Conservation (phyloP, 495 filamentous ascomycete species). For the Xylaria flabelliformis region DNA sequence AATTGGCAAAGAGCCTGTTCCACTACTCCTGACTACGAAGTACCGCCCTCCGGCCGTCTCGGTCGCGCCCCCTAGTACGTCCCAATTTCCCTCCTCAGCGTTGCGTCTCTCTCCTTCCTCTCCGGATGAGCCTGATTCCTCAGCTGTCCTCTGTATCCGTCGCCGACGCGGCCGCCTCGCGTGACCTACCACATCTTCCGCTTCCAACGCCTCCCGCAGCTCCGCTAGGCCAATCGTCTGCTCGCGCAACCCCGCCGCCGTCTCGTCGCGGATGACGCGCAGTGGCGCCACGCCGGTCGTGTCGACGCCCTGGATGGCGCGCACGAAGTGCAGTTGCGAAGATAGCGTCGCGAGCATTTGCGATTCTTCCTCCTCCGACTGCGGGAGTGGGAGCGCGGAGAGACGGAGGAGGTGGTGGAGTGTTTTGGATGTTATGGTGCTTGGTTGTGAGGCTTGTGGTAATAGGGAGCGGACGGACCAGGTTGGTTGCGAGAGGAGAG, state of each 20-base stretch:
- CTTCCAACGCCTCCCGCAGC: conserved; percentile 45
- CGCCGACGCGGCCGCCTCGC: conserved; percentile 53
- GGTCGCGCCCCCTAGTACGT: conserved; percentile 69
- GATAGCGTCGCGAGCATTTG: conserved; percentile 74
- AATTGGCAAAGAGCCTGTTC: conserved; percentile 25
- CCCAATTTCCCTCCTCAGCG: conserved; percentile 62
- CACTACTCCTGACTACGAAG: conserved; percentile 77
- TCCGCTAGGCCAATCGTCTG: conserved; percentile 49
- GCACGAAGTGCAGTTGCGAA: conserved; percentile 89
- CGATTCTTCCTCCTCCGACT: conserved; percentile 59
- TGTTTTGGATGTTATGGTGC: conserved; percentile 52
- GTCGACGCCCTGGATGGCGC: conserved; percentile 79
- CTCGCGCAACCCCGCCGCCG: conserved; percentile 49
- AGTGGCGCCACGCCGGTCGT: conserved; percentile 75
- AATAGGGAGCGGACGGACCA: conserved; percentile 89
- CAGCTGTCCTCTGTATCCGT: conserved; percentile 28
- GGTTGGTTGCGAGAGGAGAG: conserved; percentile 70
- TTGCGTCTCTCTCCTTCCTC: conserved; percentile 1
- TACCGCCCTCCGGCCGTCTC: conserved; percentile 69
- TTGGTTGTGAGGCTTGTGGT: conserved; percentile 48
- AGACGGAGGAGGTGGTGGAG: conserved; percentile 88
- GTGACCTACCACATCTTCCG: conserved; percentile 53
- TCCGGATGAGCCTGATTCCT: conserved; percentile 23
- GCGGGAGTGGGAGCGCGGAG: conserved; percentile 82
- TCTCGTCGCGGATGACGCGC: conserved; percentile 83